Conservation (phyloP, 2,329 filamentous ascomycete genomes). For the Daldinia sp. region DNA sequence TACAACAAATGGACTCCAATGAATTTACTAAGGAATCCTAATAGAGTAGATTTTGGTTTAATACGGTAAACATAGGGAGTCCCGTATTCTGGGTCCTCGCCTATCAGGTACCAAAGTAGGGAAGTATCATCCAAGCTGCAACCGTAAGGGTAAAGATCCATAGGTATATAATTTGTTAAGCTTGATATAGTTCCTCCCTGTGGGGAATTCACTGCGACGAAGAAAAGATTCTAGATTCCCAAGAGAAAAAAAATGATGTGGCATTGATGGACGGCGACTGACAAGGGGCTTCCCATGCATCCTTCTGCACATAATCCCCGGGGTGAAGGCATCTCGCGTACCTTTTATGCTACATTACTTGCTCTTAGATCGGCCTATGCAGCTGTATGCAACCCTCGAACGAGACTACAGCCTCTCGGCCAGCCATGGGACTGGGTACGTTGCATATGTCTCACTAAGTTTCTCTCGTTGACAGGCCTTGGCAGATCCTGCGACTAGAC, state of each 20-base stretch:
- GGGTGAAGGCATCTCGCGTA: conserved; percentile 22
- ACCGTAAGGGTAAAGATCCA: not conserved
- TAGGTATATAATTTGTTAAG: not conserved
- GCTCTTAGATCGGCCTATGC: conserved; percentile 12
- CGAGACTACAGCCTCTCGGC: conserved; percentile 7
- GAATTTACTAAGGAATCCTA: not conserved
- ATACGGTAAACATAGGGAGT: too few species aligned
- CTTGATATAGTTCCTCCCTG: not conserved
- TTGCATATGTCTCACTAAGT: conserved; percentile 2
- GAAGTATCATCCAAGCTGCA: not conserved
- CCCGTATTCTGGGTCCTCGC: too few species aligned
- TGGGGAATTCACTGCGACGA: not conserved
- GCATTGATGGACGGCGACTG: conserved; percentile 33
- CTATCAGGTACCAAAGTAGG: not conserved
- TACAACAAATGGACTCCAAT: not conserved
- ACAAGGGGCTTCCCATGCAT: conserved; percentile 27
- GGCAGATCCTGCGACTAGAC: conserved; percentile 10
- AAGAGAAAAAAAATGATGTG: conserved; percentile 21
- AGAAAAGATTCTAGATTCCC: conserved; percentile 10
- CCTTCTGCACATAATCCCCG: conserved; percentile 24
- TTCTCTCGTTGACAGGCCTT: conserved; percentile 11
- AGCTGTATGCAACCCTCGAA: conserved; percentile 34
- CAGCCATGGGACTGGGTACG: conserved; percentile 23
- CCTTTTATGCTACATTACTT: conserved; percentile 20
- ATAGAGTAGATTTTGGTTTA: not conserved